Percentiles rank a stretch among this genome's conserved stretches.
These are phyloP conservation scores for Blastocystis sp. DNA, from an alignment of 352 stramenopile species.

Conservation along the genomic window DNA sequence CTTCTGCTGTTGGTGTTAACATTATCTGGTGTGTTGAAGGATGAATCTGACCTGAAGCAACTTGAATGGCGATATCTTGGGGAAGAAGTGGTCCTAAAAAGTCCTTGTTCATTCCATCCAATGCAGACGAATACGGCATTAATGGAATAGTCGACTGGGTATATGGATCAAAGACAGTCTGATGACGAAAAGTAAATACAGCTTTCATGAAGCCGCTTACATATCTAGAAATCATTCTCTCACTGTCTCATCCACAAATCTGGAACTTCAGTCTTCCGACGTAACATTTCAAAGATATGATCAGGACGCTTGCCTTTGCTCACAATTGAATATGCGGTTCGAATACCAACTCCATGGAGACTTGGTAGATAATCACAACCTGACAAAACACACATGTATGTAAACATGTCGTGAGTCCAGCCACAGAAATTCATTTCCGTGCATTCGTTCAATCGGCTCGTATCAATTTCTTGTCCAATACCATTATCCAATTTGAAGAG, in stretches of 20 bases:
- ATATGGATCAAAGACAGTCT: constrained; percentile 77
- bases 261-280: neutral
- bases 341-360: constrained; percentile 73
- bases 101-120: neutral
- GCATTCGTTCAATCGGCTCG: constrained; percentile 73
- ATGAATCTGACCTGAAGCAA: constrained; percentile 59
- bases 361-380: constrained; percentile 81
- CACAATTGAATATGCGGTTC: constrained; percentile 76
- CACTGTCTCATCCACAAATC: too few relatives aligned
- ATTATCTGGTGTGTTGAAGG: constrained; percentile 45
- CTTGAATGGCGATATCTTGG: neutral
- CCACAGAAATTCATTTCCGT: constrained; percentile 75
- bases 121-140: constrained; percentile 5
- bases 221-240: constrained; percentile 66
- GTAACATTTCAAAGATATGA: constrained; percentile 66
- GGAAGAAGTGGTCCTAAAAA: constrained; percentile 62
- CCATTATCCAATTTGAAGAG: constrained; percentile 86
- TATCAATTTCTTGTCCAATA: constrained; percentile 77
- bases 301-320: constrained; percentile 68
- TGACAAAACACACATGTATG: constrained; percentile 74
- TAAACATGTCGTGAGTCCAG: constrained; percentile 78
- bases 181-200: constrained; percentile 78
- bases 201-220: constrained; percentile 66
- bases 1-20: neutral
- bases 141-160: constrained; percentile 65